These are phyloP conservation scores for Trichophyton mentagrophytes DNA, from an alignment of 2,329 filamentous ascomycete genomes.

Conservation along the genomic window DNA sequence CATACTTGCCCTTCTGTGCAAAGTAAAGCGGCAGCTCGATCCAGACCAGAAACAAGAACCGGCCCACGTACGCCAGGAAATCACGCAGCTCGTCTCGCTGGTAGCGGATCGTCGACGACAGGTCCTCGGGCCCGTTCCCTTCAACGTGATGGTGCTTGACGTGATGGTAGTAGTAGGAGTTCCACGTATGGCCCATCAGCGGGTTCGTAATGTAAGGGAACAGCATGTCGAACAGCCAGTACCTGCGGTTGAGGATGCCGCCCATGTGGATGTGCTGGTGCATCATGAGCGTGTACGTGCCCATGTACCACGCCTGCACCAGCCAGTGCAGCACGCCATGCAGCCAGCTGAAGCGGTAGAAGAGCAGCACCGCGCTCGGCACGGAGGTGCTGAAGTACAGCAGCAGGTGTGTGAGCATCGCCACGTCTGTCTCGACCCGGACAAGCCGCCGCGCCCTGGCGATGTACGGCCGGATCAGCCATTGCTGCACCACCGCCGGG, in stretches of 20 bases:
- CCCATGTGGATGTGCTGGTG: slow-evolving; percentile 74
- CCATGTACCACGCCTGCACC: slow-evolving; percentile 57
- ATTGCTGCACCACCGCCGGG: slow-evolving; percentile 32
- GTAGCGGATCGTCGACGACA: slow-evolving; percentile 64
- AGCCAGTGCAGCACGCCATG: slow-evolving; percentile 54
- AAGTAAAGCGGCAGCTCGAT: slow-evolving; percentile 65
- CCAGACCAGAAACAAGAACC: slow-evolving; percentile 64
- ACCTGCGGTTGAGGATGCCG: slow-evolving; percentile 49
- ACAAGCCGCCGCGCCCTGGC: slow-evolving; percentile 44
- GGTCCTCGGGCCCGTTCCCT: slow-evolving; percentile 62
- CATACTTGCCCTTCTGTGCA: slow-evolving; percentile 45
- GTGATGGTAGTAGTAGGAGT: slow-evolving; percentile 74
- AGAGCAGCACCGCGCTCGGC: slow-evolving; percentile 55
- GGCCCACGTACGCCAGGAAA: slow-evolving; percentile 59
- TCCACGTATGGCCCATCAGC: slow-evolving; percentile 72
- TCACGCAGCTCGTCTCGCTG: slow-evolving; percentile 55
- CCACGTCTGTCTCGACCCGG: slow-evolving; percentile 57
- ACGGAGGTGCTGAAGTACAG: slow-evolving; percentile 58
- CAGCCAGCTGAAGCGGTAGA: slow-evolving; percentile 51
- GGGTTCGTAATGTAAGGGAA: slow-evolving; percentile 67
- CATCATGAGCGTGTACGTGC: slow-evolving; percentile 67
- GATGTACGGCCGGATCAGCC: slow-evolving; percentile 49
- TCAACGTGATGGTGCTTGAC: slow-evolving; percentile 79
- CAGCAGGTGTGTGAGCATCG: slow-evolving; percentile 65
- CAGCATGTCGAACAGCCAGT: slow-evolving; percentile 44